phyloP scores from a whole-genome alignment of 2,329 filamentous ascomycete genomes.

The Colletotrichum sp. region DNA sequence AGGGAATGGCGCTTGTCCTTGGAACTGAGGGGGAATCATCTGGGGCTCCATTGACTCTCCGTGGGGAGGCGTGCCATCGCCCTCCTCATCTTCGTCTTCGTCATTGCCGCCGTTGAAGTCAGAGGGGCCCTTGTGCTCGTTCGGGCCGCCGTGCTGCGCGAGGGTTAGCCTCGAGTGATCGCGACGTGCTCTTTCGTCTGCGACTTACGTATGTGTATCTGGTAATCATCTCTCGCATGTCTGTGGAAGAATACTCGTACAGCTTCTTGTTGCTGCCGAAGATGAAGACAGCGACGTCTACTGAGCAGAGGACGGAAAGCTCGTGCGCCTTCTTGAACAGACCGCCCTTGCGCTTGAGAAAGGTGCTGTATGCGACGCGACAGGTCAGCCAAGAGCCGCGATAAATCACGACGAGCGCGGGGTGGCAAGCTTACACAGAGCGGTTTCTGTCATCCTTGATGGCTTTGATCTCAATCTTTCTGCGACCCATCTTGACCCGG shows the following conservation, averaged over 20 bases:
- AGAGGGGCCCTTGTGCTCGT: constrained; percentile 93
- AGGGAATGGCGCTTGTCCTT: constrained; percentile 73
- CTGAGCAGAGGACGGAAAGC: constrained; percentile 95
- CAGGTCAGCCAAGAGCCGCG: background rate
- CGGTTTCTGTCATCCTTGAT: constrained; percentile 99
- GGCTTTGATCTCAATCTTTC: constrained; percentile 99
- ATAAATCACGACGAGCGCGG: background rate
- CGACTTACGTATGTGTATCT: constrained; percentile 87
- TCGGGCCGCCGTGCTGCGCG: constrained; percentile 82
- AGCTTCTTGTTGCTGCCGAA: constrained; percentile 99
- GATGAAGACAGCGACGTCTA: constrained; percentile 98
- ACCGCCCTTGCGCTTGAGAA: constrained; percentile 97
- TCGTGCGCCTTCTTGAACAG: constrained; percentile 99
- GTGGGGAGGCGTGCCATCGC: constrained; percentile 74
- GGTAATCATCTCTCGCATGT: constrained; percentile 89
- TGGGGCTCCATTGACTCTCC: constrained; percentile 64
- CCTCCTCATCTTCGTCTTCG: constrained; percentile 83
- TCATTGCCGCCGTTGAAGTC: constrained; percentile 91
- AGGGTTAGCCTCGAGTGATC: constrained; percentile 12
- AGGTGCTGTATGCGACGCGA: constrained; percentile 68
- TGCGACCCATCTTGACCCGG: constrained; percentile 77
- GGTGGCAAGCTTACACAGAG: constrained; percentile 78
- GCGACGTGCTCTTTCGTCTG: background rate
- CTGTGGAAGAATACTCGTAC: constrained; percentile 94
- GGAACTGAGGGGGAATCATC: constrained; percentile 74